Percentiles rank a stretch among this genome's conserved stretches.
These are phyloP conservation scores for Didymella segeticola DNA, from an alignment of 2,329 filamentous ascomycete genomes.

Conservation along the genomic window DNA sequence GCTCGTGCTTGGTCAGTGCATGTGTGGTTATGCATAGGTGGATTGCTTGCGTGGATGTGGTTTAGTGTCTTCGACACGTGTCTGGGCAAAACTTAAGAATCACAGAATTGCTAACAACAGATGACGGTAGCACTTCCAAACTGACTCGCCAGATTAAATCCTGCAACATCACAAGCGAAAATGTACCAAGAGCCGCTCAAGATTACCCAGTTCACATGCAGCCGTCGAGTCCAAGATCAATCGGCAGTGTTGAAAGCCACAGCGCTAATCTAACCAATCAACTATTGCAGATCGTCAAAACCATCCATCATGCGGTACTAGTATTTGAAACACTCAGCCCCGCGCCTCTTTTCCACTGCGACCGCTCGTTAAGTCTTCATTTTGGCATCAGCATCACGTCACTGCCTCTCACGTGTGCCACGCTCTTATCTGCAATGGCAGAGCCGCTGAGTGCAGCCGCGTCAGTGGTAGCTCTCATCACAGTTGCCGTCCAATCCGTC, in stretches of 20 bases:
- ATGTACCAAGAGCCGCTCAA: neutral
- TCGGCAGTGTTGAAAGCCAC: neutral
- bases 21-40: no score
- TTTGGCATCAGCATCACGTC: no score
- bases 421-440: constrained; percentile 5
- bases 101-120: no score
- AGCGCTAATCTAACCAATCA: neutral
- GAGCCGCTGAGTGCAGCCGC: constrained; percentile 15
- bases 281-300: neutral
- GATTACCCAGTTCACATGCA: neutral
- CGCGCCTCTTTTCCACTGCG: neutral
- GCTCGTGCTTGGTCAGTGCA: no score
- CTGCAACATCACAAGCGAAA: neutral
- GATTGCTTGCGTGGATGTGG: no score
- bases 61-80: no score
- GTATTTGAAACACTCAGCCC: neutral
- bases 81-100: no score
- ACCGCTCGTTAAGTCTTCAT: neutral
- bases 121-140: no score
- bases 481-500: constrained; percentile 6
- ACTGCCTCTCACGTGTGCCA: no score
- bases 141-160: no score
- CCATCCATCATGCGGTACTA: neutral
- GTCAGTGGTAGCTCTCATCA: constrained; percentile 4
- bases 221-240: neutral